Percentiles rank a stretch among this genome's conserved stretches.
Conservation (phyloP, 768 basidiomycete genomes). For the Paxillus involutus region DNA sequence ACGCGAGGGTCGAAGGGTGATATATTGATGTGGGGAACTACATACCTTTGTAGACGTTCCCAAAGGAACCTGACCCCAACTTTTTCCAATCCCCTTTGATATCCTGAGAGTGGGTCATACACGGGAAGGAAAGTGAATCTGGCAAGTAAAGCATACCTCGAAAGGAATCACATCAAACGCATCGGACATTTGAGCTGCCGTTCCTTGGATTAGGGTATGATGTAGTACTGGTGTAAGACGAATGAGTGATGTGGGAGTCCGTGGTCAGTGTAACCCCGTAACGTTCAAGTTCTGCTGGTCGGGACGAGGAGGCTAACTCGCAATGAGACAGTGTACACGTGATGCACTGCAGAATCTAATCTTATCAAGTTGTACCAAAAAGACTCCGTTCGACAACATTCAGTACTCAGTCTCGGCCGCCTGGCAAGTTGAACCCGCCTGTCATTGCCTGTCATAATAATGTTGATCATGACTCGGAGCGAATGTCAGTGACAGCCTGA, state of each 20-base stretch:
- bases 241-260: background rate
- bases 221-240: background rate
- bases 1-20: background rate
- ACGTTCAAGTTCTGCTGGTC: too few species aligned
- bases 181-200: conserved; percentile 44
- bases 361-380: too few species aligned
- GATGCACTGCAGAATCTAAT: too few species aligned
- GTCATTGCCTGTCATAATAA: too few species aligned
- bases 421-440: too few species aligned
- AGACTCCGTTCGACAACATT: too few species aligned
- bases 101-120: conserved; percentile 48
- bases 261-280: too few species aligned
- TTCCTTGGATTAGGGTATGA: background rate
- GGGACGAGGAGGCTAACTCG: too few species aligned
- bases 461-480: too few species aligned
- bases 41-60: conserved; percentile 85
- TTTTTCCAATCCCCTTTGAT: conserved; percentile 88
- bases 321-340: too few species aligned
- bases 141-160: conserved; percentile 49
- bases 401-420: too few species aligned
- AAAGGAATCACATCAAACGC: conserved; percentile 88
- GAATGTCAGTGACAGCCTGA: too few species aligned
- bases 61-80: conserved; percentile 90
- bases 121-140: background rate
- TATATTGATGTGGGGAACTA: background rate